Evolutionary conservation across 148 eudicot species (phyloP).

Genomic region (Amaranthus cruentus): DNA sequence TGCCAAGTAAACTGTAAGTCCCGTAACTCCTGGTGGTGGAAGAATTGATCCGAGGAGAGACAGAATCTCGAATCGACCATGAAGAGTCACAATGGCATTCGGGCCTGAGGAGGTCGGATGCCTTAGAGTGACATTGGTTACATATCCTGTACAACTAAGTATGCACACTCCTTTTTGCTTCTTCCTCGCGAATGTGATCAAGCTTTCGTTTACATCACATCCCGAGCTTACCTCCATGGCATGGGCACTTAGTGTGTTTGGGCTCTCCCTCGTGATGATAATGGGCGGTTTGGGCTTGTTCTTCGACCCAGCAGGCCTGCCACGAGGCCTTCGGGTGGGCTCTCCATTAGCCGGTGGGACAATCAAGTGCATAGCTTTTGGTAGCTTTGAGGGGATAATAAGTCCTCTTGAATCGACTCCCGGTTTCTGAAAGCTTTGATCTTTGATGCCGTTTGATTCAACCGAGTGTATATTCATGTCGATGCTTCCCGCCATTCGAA

Average conservation of each 20-base stretch:
- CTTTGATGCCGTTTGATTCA: constrained; percentile 29
- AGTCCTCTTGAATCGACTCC: constrained; percentile 22
- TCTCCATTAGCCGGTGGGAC: constrained; percentile 24
- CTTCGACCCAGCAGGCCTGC: constrained; percentile 77
- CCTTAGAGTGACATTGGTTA: constrained; percentile 58
- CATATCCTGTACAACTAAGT: constrained; percentile 63
- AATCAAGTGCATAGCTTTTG: constrained; percentile 13
- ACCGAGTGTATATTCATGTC: constrained; percentile 30
- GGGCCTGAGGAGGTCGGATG: constrained; percentile 51
- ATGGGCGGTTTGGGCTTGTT: constrained; percentile 82
- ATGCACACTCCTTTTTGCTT: constrained; percentile 64
- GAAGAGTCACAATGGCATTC: constrained; percentile 54
- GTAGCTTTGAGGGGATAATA: constrained; percentile 15
- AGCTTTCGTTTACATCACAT: constrained; percentile 57
- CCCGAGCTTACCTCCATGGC: constrained; percentile 77
- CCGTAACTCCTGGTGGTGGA: constrained; percentile 62
- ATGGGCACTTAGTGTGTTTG: constrained; percentile 59
- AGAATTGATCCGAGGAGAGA: constrained; percentile 61
- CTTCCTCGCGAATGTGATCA: constrained; percentile 49
- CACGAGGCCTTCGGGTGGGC: constrained; percentile 52
- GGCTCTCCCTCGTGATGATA: constrained; percentile 66
- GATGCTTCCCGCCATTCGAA: constrained; percentile 34
- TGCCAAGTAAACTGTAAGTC: constrained; percentile 56
- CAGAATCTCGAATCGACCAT: constrained; percentile 75
- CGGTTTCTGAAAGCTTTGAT: constrained; percentile 17